phyloP scores from a whole-genome alignment of 768 basidiomycete species.

The Suillus bovinus region DNA sequence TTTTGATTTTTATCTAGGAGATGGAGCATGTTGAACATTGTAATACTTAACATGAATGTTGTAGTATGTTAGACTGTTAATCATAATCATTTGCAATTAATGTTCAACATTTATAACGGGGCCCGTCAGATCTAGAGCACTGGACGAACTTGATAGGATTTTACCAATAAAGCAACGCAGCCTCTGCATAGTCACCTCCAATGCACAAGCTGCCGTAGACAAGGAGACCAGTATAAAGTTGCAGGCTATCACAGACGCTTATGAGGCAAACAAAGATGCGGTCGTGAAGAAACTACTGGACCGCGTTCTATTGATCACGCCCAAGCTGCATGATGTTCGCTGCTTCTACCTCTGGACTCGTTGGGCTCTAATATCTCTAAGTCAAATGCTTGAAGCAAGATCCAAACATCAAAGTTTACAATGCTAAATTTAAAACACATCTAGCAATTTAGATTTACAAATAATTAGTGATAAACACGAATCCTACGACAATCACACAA shows the following conservation, averaged over 20 bases:
- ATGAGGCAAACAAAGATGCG: conserved; percentile 58
- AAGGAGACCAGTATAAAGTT: conserved; percentile 79
- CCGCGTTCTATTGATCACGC: conserved; percentile 84
- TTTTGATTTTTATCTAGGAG: not conserved
- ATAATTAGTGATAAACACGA: no score
- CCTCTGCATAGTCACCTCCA: conserved; percentile 55
- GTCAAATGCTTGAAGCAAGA: no score
- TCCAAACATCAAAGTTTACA: no score
- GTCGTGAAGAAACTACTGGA: conserved; percentile 90
- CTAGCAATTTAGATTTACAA: no score
- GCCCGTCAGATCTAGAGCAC: no score
- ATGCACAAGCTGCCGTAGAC: conserved; percentile 79
- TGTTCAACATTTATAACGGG: no score
- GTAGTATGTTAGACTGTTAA: not conserved
- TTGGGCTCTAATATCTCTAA: no score
- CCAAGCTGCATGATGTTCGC: conserved; percentile 88
- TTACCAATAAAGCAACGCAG: not conserved
- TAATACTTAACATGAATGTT: not conserved
- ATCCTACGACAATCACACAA: no score
- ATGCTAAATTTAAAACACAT: no score
- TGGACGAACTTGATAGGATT: no score
- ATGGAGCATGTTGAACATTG: not conserved
- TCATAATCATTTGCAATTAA: not conserved
- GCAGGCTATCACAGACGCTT: conserved; percentile 63
- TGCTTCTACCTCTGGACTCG: no score